Percentiles rank a stretch among this genome's conserved stretches.
These are phyloP conservation scores for Jatropha podagrica DNA, from an alignment of 441 rosid species.

Conservation along the genomic window DNA sequence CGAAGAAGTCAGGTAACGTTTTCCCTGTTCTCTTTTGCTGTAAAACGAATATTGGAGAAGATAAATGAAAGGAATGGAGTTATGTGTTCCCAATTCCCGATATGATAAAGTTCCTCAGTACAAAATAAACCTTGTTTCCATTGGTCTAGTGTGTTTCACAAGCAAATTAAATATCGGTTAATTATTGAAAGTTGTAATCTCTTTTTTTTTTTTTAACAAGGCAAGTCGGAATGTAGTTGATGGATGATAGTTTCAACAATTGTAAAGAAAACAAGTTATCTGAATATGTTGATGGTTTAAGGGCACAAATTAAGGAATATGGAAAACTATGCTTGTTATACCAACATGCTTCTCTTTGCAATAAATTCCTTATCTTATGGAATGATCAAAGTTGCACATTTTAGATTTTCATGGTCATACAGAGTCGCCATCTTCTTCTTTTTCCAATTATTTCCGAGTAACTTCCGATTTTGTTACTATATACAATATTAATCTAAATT, in stretches of 20 bases:
- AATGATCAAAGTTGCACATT: background rate
- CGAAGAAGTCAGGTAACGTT: conserved; percentile 27
- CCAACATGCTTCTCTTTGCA: background rate
- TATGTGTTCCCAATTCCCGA: background rate
- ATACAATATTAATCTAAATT: background rate
- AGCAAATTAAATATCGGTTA: background rate
- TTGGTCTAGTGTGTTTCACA: background rate
- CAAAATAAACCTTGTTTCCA: background rate
- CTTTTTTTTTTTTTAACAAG: background rate
- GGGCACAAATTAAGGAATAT: background rate
- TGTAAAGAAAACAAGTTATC: background rate
- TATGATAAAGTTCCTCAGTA: background rate
- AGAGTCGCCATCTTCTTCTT: background rate
- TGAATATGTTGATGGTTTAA: background rate
- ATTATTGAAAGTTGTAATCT: background rate
- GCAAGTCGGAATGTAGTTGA: background rate
- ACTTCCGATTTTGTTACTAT: background rate
- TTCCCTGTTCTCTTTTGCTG: background rate
- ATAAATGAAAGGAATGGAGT: background rate
- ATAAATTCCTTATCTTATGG: background rate
- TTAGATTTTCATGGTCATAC: background rate
- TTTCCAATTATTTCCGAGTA: background rate
- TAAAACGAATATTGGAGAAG: background rate
- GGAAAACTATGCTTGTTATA: background rate
- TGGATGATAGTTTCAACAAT: background rate